A percentile compares a stretch with the other conserved stretches of the same genome.
These are phyloP conservation scores for Starmerella bombicola DNA, from an alignment of 805 yeast species.

Conservation along the genomic window DNA sequence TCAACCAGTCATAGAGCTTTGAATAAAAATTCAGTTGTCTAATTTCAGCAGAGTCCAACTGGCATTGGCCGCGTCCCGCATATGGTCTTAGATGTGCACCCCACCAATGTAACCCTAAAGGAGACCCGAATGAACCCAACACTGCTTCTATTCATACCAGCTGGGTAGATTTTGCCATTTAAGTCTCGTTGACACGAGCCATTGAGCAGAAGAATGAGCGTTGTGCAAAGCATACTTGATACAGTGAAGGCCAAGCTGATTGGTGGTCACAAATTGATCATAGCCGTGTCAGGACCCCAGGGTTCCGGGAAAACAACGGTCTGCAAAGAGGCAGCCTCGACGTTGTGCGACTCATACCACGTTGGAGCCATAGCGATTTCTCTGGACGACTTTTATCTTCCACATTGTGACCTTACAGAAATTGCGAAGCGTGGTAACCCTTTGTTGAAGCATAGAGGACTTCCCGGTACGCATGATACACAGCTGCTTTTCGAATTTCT, in stretches of 20 bases:
- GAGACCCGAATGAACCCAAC: too few species aligned
- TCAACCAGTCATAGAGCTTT: too few species aligned
- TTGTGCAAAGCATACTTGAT: constrained; percentile 1
- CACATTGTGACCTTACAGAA: constrained; percentile 45
- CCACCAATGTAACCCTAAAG: too few species aligned
- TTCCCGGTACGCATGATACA: constrained; percentile 90
- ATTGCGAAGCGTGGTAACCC: constrained; percentile 38
- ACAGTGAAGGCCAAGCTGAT: constrained; percentile 1
- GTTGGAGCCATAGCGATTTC: constrained; percentile 39
- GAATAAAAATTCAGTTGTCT: too few species aligned
- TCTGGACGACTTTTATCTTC: constrained; percentile 76
- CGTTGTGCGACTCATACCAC: constrained; percentile 27
- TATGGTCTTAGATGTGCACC: too few species aligned
- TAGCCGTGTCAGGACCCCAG: constrained; percentile 29
- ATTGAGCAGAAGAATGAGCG: too few species aligned
- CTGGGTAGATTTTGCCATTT: too few species aligned
- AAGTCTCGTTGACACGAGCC: too few species aligned
- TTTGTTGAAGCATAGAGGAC: constrained; percentile 65
- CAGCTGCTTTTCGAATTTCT: constrained; percentile 32
- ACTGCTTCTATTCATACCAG: too few species aligned
- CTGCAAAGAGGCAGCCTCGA: constrained; percentile 20
- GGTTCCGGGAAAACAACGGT: constrained; percentile 32
- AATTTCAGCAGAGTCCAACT: too few species aligned
- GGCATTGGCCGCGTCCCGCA: too few species aligned
- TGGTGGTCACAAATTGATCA: neutral